These are phyloP conservation scores for Xylaria sp. DNA, from an alignment of 2,329 filamentous ascomycete species.

Conservation along the genomic window DNA sequence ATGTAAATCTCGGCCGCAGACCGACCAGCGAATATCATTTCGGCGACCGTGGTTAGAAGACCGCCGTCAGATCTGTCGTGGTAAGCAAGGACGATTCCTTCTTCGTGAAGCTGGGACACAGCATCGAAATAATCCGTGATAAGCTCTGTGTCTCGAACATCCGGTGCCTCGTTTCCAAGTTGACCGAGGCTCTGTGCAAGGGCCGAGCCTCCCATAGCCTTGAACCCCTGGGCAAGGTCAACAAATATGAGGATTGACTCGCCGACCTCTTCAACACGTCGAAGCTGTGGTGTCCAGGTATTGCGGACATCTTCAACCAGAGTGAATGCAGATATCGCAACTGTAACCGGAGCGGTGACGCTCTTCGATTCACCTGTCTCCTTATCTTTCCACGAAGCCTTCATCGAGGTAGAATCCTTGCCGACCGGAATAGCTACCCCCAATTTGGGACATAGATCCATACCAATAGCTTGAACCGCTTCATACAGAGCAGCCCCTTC, in stretches of 20 bases:
- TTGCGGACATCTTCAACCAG: conserved; percentile 83
- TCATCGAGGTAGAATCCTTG: conserved; percentile 99
- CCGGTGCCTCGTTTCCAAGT: conserved; percentile 84
- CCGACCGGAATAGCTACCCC: conserved; percentile 94
- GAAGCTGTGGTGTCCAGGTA: conserved; percentile 94
- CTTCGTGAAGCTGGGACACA: conserved; percentile 71
- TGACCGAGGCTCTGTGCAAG: conserved; percentile 90
- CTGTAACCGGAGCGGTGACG: conserved; percentile 90
- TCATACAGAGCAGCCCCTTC: conserved; percentile 94
- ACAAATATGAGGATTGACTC: conserved; percentile 91
- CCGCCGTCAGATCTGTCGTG: conserved; percentile 40
- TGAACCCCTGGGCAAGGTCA: conserved; percentile 83
- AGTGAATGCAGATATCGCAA: conserved; percentile 91
- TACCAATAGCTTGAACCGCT: conserved; percentile 90
- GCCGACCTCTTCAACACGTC: conserved; percentile 85
- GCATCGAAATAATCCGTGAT: conserved; percentile 94
- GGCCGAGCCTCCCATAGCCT: conserved; percentile 89
- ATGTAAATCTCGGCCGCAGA: conserved; percentile 88
- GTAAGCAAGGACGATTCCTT: conserved; percentile 48
- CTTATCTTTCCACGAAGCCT: conserved; percentile 89
- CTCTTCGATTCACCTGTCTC: conserved; percentile 76
- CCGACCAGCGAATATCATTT: conserved; percentile 98
- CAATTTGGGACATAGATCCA: conserved; percentile 91
- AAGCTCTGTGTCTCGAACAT: conserved; percentile 83
- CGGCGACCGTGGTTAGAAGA: conserved; percentile 74